Percentiles rank a stretch among this genome's conserved stretches.
phyloP scores from a whole-genome alignment of 2,329 filamentous ascomycete species.

The Penicillium frequentans region DNA sequence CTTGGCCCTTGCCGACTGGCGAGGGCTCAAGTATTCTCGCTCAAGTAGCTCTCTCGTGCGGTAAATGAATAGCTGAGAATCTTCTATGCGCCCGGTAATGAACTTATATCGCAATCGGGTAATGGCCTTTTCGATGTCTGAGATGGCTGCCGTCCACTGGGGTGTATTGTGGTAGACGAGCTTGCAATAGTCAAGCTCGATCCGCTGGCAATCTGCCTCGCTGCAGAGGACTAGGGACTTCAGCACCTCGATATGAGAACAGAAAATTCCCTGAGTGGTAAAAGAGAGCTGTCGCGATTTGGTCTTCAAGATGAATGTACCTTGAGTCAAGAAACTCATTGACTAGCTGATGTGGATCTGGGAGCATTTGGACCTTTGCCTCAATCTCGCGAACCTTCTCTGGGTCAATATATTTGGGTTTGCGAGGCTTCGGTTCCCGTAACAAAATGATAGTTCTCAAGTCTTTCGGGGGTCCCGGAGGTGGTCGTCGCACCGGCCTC shows the following conservation, averaged over 20 bases:
- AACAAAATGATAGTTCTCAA: slow-evolving; percentile 1
- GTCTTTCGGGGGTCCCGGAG: not conserved
- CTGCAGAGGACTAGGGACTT: not conserved
- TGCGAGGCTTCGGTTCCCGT: not conserved
- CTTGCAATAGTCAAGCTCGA: slow-evolving; percentile 14
- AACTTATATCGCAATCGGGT: not conserved
- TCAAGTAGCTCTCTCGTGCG: slow-evolving; percentile 3
- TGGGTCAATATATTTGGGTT: not conserved
- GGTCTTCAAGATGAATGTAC: not conserved
- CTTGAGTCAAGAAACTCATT: not conserved
- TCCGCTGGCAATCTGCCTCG: not conserved
- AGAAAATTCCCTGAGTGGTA: not conserved
- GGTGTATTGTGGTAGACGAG: slow-evolving; percentile 4
- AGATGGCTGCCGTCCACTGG: not conserved
- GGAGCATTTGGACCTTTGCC: not conserved
- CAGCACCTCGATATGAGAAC: not conserved
- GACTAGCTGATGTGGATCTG: not conserved
- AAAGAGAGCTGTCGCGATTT: not conserved
- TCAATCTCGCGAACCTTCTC: not conserved
- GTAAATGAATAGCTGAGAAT: not conserved
- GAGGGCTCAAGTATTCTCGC: slow-evolving; percentile 16
- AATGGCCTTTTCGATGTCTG: not conserved
- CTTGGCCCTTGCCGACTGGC: slow-evolving; percentile 16
- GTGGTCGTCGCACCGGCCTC: not conserved
- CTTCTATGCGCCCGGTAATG: not conserved